Evolutionary conservation across 169 alveolate genomes (phyloP), one percentile per base, ranked within the genome.

Genomic region (Perkinsus chesapeaki): DNA sequence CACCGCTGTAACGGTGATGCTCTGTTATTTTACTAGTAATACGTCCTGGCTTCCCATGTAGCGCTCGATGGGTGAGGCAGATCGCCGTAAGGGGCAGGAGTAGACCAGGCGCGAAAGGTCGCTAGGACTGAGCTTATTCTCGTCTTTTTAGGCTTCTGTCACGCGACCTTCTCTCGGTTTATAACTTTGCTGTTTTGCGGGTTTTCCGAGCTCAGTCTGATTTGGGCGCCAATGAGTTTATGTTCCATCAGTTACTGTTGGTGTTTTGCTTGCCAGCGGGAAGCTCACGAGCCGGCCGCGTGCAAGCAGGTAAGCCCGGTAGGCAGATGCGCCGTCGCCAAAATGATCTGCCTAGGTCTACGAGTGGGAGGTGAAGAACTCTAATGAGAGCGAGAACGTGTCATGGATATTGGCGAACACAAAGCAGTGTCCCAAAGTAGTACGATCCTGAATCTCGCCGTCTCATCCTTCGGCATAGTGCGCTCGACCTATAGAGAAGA

Each of bases 401-500:
- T 95, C 93, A 92, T 95, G 96, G 96, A 92, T 96, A 48, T 43
- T 94, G 39, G 96, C 95, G 0, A 95, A 96, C 93, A 95, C 97
- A 27, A 96, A 96, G 60, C 95, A 94, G 92, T 96, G 98, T 48
- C 98, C 98, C 39, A 93, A 34, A 34, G 82, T 60, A 23, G 82
- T 60, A 7, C 82, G 12, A 27, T 60, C 27, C 82, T 1, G 31
- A 60, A 0, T 34, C 7, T 12, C 3, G 82, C 3, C 82, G 31
- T 60, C 82, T 60, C 27, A 5, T 23, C 7, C 82, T 60, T 60
- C 60, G 60, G 5, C 31, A n/a, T 34, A 93, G 48, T 96, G 98
- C 91, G 95, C 94, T 48, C 95, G 94, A 39, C 96, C 96, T 27
- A 96, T 96, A 3, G 97, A 95, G 94, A 96, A 96, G 95, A 94